These are phyloP conservation scores for Albugo candida DNA, from an alignment of 352 stramenopile genomes.

Conservation along the genomic window DNA sequence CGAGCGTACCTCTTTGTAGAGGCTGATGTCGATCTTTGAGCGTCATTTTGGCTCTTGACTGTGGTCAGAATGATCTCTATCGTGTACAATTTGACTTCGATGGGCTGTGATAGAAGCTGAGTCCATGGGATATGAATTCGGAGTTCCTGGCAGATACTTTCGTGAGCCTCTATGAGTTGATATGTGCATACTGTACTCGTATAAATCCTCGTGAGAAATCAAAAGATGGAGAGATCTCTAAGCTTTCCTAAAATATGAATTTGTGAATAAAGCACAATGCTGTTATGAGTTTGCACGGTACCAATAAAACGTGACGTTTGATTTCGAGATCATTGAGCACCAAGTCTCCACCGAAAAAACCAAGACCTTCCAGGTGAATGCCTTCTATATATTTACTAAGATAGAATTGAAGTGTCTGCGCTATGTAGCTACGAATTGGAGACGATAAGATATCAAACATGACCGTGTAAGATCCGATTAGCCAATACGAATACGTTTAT, in stretches of 20 bases:
- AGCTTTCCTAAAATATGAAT: constrained; percentile 24
- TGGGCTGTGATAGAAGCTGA: constrained; percentile 68
- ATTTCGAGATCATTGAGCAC: constrained; percentile 79
- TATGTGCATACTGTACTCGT: constrained; percentile 13
- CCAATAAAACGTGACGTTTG: constrained; percentile 65
- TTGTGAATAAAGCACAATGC: background rate
- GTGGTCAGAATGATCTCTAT: constrained; percentile 74
- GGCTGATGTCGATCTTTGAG: background rate
- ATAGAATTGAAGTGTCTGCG: constrained; percentile 77
- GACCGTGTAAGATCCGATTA: background rate
- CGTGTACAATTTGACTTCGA: constrained; percentile 78
- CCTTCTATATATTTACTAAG: constrained; percentile 80
- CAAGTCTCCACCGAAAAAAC: constrained; percentile 67
- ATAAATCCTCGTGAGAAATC: constrained; percentile 77
- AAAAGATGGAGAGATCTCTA: constrained; percentile 74
- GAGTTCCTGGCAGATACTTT: constrained; percentile 26
- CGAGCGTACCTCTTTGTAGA: too few species aligned
- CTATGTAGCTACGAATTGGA: constrained; percentile 67
- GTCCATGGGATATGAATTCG: constrained; percentile 80
- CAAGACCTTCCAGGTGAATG: constrained; percentile 71
- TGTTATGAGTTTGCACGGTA: constrained; percentile 1
- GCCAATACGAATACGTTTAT: too few species aligned
- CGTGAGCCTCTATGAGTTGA: background rate
- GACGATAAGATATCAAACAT: constrained; percentile 78
- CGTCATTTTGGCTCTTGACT: constrained; percentile 10